phyloP scores from a whole-genome alignment of 1,139 yeast species.

The Geotrichum carabidarum region DNA sequence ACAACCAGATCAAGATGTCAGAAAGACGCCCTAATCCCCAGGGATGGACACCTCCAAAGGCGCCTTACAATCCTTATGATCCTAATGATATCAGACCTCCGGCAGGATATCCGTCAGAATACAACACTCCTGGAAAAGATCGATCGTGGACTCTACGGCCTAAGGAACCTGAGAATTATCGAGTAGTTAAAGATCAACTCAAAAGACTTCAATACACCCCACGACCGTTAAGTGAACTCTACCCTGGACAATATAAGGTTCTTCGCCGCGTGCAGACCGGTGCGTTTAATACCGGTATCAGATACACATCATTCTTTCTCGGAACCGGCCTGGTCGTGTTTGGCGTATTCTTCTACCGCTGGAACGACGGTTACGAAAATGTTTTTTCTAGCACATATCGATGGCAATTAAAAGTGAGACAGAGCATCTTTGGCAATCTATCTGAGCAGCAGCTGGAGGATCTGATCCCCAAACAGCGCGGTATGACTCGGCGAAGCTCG shows the following conservation, averaged over 20 bases:
- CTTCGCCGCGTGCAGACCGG: slow-evolving; percentile 55
- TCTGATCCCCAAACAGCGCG: slow-evolving; percentile 44
- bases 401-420: slow-evolving; percentile 52
- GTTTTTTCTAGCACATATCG: slow-evolving; percentile 66
- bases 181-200: slow-evolving; percentile 69
- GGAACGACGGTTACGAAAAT: slow-evolving; percentile 83
- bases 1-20: neutral
- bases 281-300: slow-evolving; percentile 48
- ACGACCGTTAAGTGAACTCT: slow-evolving; percentile 64
- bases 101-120: slow-evolving; percentile 81
- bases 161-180: slow-evolving; percentile 62
- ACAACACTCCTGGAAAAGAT: slow-evolving; percentile 36
- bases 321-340: slow-evolving; percentile 30
- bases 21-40: slow-evolving; percentile 70
- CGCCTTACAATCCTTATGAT: slow-evolving; percentile 83
- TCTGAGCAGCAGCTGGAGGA: slow-evolving; percentile 60
- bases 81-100: slow-evolving; percentile 73
- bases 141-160: slow-evolving; percentile 57
- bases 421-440: slow-evolving; percentile 48
- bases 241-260: slow-evolving; percentile 76
- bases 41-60: slow-evolving; percentile 78
- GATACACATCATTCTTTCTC: slow-evolving; percentile 27
- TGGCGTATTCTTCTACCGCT: slow-evolving; percentile 66
- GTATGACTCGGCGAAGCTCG: slow-evolving; percentile 24
- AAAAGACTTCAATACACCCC: slow-evolving; percentile 71